Base-by-base conservation (phyloP, 164 flowering plant genomes). In the Nelumbo lutea region DNA sequence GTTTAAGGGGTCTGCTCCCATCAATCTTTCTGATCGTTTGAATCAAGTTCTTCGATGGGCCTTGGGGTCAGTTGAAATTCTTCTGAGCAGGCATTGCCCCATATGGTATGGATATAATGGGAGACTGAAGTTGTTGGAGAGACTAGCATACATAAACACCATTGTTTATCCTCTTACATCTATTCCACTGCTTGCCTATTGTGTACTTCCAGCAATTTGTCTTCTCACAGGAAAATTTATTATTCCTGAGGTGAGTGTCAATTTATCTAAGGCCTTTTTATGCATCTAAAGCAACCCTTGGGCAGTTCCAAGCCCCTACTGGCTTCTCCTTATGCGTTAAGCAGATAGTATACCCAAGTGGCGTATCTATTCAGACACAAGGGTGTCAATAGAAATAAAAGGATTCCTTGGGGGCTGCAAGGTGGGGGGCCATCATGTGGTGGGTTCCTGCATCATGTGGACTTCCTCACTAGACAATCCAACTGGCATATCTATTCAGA, bases 21-120 rank as follows among this genome's bases (percentile, higher is more conserved):
- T 95, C 80, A 95, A 95, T 86, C 98, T 95, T 76, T 95, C 98
- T 62, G 98, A 95, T 83, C 92, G 97, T 74, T 64, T 95, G 73
- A 92, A 95, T 80, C 98, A 95, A 68, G 98, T 95, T 47, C 97
- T 95, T 85, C 86, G 97, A 57, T 95, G 98, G 98, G 98, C 98
- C 45, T 79, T 95, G 78, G 98, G 98, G 6, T 95, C 98, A 6
- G 79, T 95, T 76, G 98, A 95, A 70, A 95, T 95, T 75, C 74
- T 95, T 68, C 79, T 95, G 55, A 95, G 98, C 73, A 83, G 98
- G 85, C 98, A 95, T 85, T 95, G 98, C 46, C 98, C 98, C 61
- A 85, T 92, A 60, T 95, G 98, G 98, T 95, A 95, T 78, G 97
- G 96, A 66, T 91, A 91, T 83, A 86, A 68, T 64, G 97, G 98